Percentiles rank a stretch among this genome's conserved stretches.
These are phyloP conservation scores for Cytauxzoon felis DNA, from an alignment of 169 alveolate species.

Conservation along the genomic window DNA sequence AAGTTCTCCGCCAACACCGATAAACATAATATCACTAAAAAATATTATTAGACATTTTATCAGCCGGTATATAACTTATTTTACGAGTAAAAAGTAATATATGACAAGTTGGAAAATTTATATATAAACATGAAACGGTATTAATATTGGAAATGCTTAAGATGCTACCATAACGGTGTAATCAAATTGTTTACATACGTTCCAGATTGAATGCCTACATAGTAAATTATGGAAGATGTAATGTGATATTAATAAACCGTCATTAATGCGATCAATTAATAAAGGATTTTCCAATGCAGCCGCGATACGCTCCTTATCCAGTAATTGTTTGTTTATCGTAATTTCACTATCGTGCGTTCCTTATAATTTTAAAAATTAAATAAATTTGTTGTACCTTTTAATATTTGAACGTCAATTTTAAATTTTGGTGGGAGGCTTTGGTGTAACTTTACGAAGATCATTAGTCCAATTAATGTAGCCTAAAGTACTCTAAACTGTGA, in stretches of 20 bases:
- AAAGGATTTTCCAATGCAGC: slow-evolving; percentile 93
- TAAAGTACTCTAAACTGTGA: slow-evolving; percentile 6
- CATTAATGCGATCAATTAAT: slow-evolving; percentile 76
- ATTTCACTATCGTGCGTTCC: slow-evolving; percentile 88
- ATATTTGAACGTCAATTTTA: slow-evolving; percentile 75
- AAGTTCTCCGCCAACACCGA: no score
- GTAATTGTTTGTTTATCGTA: slow-evolving; percentile 89
- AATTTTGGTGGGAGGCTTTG: slow-evolving; percentile 83
- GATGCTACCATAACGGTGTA: slow-evolving; percentile 1
- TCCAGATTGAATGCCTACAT: neutral
- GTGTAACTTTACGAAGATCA: slow-evolving; percentile 88
- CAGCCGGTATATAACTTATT: no score
- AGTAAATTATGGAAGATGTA: neutral
- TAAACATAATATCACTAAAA: no score
- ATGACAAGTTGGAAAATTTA: no score
- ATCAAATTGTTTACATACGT: neutral
- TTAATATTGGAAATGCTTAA: neutral
- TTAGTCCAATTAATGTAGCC: slow-evolving; percentile 94
- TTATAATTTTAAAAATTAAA: slow-evolving; percentile 35
- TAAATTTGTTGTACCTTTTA: slow-evolving; percentile 17
- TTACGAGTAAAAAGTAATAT: no score
- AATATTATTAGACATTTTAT: no score
- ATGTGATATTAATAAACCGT: slow-evolving; percentile 7
- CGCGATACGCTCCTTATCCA: slow-evolving; percentile 94
- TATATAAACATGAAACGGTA: neutral